Percentiles rank a stretch among this genome's conserved stretches.
Conservation (phyloP, 2,329 filamentous ascomycete species). For the Xylariaceae sp. region DNA sequence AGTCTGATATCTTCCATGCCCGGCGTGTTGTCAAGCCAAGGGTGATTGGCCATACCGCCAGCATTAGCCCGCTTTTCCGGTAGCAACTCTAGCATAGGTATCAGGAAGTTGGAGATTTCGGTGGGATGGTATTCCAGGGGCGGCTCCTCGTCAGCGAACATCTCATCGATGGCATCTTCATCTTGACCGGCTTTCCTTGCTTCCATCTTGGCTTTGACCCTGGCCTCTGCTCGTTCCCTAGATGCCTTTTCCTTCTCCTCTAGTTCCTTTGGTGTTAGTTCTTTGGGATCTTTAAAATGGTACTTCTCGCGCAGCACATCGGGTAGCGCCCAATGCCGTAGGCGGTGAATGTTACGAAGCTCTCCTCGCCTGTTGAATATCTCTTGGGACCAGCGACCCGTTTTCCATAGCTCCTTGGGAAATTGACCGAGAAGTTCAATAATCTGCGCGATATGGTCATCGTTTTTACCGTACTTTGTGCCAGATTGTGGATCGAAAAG, state of each 20-base stretch:
- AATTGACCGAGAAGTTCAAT: slow-evolving; percentile 94
- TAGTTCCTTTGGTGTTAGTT: slow-evolving; percentile 47
- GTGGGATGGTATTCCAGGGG: slow-evolving; percentile 30
- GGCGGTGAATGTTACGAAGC: slow-evolving; percentile 90
- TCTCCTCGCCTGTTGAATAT: slow-evolving; percentile 99
- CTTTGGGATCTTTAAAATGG: slow-evolving; percentile 80
- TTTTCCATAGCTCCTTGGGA: slow-evolving; percentile 83
- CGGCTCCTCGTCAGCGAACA: slow-evolving; percentile 28
- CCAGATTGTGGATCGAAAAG: slow-evolving; percentile 97
- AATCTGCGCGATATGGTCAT: slow-evolving; percentile 98
- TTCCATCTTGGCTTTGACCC: slow-evolving; percentile 43
- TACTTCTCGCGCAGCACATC: slow-evolving; percentile 96
- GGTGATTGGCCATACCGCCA: slow-evolving; percentile 84
- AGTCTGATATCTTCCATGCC: slow-evolving; percentile 81
- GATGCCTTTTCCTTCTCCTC: slow-evolving; percentile 31
- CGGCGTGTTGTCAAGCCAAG: slow-evolving; percentile 76
- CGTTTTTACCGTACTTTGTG: slow-evolving; percentile 98
- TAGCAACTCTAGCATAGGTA: slow-evolving; percentile 84
- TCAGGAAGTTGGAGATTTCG: slow-evolving; percentile 69
- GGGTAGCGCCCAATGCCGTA: slow-evolving; percentile 91
- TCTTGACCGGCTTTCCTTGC: slow-evolving; percentile 30
- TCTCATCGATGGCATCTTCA: slow-evolving; percentile 30
- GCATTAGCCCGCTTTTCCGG: slow-evolving; percentile 90
- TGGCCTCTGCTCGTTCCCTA: slow-evolving; percentile 57
- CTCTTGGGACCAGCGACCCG: slow-evolving; percentile 95